Evolutionary conservation across 140 eudicot genomes (phyloP), one percentile per base, ranked within the genome.

Genomic region (Artemisia princeps): DNA sequence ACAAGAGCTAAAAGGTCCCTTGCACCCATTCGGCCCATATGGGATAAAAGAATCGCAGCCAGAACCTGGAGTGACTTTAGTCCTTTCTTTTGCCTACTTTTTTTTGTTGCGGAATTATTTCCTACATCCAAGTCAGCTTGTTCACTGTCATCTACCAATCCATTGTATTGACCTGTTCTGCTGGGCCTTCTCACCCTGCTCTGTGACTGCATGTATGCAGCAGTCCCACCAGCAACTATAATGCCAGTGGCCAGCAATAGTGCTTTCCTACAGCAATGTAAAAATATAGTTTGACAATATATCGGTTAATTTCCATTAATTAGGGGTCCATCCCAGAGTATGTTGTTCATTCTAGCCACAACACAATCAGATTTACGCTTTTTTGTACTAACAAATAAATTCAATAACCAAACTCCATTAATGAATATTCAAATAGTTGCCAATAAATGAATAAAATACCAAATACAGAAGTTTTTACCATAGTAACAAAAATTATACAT

Each of bases 181-280:
- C 58, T 71, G 22, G 67, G 77, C 76, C 74, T 75, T 74, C 56
- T 82, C 48, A 55, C 62, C 72, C 80, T 74, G 75, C 71, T 81
- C 46, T 90, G 84, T 51, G 92, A 81, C 53, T 82, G 96, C 82
- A 84, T 65, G 75, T 86, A 92, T 48, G 95, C 96, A 75, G 96
- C 97, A 54, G 95, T 80, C 68, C 99, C 96, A 67, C 99, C 94
- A 58, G 91, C 96, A 82, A 82, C 96, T 55, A 81, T 56, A 26
- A 92, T 75, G 40, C 99, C 87, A 70, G 96, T 78, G 30, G 95
- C 95, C 76, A 88, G 69, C 77, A 88, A 73, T 42, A 92, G 62
- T 22, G 83, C 78, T 81, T 76, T 92, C 86, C 99, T 92, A 81
- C 48, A 77, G 63, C 54, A 16, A 59, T 28, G 74, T 15, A 60